Evolutionary conservation across 306 rosid genomes (phyloP).

Genomic region (Pyrus communis): DNA sequence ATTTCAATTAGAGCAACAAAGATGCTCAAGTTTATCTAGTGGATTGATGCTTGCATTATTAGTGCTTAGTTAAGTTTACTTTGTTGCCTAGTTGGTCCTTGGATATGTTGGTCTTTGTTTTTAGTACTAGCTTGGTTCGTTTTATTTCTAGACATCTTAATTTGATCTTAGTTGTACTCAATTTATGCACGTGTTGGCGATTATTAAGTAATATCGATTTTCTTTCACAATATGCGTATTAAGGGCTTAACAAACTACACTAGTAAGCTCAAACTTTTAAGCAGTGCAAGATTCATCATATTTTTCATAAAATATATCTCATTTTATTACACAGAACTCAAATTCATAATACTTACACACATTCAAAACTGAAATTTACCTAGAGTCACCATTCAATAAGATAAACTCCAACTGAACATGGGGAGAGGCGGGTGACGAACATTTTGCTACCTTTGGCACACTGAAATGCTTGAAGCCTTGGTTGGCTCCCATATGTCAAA

Average conservation of each 20-base stretch:
- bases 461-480: constrained; percentile 73
- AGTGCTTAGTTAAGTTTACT: too few species aligned
- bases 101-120: too few species aligned
- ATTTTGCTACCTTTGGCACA: constrained; percentile 83
- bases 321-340: constrained; percentile 4
- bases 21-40: too few species aligned
- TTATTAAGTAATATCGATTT: too few species aligned
- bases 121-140: too few species aligned
- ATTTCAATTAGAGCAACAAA: too few species aligned
- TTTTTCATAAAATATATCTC: neutral
- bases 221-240: too few species aligned
- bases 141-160: too few species aligned
- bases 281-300: neutral
- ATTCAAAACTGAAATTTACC: constrained; percentile 72
- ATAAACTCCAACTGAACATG: constrained; percentile 86
- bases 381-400: constrained; percentile 89
- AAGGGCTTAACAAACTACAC: neutral
- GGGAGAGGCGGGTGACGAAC: constrained; percentile 54
- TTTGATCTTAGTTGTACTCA: too few species aligned
- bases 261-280: neutral
- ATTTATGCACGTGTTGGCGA: too few species aligned
- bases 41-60: too few species aligned
- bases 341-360: constrained; percentile 17
- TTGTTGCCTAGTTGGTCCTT: too few species aligned
- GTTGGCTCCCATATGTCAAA: constrained; percentile 97